Base-by-base conservation (phyloP, 148 eudicot genomes). In the Amaranthus hypochondriacus region DNA sequence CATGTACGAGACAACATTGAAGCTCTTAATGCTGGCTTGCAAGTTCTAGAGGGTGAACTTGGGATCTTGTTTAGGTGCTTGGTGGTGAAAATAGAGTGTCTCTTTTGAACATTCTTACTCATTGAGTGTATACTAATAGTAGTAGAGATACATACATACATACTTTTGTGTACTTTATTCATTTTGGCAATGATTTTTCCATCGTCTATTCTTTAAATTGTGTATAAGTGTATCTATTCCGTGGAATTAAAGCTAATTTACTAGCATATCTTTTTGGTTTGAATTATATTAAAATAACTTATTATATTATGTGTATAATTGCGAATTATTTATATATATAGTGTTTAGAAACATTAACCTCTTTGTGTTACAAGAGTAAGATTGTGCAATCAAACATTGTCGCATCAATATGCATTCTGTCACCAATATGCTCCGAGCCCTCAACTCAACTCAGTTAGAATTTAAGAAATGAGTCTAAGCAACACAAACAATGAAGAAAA, bases 51-150 rank as follows among this genome's bases (percentile, higher is more conserved):
- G 21, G 67, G 48, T 28, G 81, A 78, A 62, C 51, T 84, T n/a
- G 84, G 84, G 28, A 49, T 56, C n/a, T 54, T 82, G 46, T 82
- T 73, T 74, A 84, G 81, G 79, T 60, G 80, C 28, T 69, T 84
- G 50, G 68, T 84, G 2, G 75, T n/a, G n/a, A 74, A 48, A 73
- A 74, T 74, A 77, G 89, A 71, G 89, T 86, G 4, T 72, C 82
- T 8, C 72, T 84, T 10, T 84, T 86, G 56, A 86, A 86, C 73
- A 70, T 84, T 49, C 80, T 86, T 5, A 76, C 83, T 48, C 47
- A 48, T n/a, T 80, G 65, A 75, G 39, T 65, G 55, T 28, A 56
- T 4, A 28, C 39, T 28, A 28, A 28, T 28, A 28, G 39, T 28
- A 28, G 39, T 28, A 28, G 0, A 28, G 39, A 28, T 28, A 43